Conservation (phyloP, 1,284 basidiomycete species). For the Vanrija sp. region DNA sequence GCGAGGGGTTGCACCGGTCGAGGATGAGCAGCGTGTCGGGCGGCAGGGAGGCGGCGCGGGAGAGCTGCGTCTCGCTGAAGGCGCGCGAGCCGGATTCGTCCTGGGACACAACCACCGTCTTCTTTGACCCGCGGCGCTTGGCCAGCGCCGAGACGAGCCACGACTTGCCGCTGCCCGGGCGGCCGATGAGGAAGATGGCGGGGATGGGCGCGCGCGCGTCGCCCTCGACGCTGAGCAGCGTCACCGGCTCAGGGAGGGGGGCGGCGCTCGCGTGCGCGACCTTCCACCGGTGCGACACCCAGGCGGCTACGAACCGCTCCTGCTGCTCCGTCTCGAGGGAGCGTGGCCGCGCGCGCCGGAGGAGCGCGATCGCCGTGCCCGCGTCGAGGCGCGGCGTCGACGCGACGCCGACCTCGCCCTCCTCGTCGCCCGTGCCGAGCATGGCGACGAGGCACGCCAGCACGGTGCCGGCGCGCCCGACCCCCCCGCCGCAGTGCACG, state of each 20-base stretch:
- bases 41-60: not conserved
- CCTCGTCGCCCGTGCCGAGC: slow-evolving; percentile 48
- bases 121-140: slow-evolving; percentile 48
- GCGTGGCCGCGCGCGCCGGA: slow-evolving; percentile 56
- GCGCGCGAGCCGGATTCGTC: slow-evolving; percentile 57
- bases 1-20: slow-evolving; percentile 58
- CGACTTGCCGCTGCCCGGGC: slow-evolving; percentile 61
- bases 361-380: slow-evolving; percentile 52
- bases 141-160: slow-evolving; percentile 55
- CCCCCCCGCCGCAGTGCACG: slow-evolving; percentile 62
- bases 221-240: slow-evolving; percentile 50
- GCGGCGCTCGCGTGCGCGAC: not conserved
- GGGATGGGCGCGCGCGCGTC: slow-evolving; percentile 26
- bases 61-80: slow-evolving; percentile 49
- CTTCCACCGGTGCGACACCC: slow-evolving; percentile 61
- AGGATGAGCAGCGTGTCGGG: slow-evolving; percentile 51
- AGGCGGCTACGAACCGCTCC: slow-evolving; percentile 57
- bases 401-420: not conserved
- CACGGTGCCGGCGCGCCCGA: slow-evolving; percentile 61
- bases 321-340: slow-evolving; percentile 59
- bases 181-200: slow-evolving; percentile 55
- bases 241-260: slow-evolving; percentile 5
- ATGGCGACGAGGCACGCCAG: slow-evolving; percentile 60
- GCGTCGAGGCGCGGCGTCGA: slow-evolving; percentile 54
- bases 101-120: slow-evolving; percentile 56